A percentile compares a stretch with the other conserved stretches of the same genome.
These are phyloP conservation scores for Mortierella claussenii DNA, from an alignment of 192 early-diverging fungal genomes.

Conservation along the genomic window DNA sequence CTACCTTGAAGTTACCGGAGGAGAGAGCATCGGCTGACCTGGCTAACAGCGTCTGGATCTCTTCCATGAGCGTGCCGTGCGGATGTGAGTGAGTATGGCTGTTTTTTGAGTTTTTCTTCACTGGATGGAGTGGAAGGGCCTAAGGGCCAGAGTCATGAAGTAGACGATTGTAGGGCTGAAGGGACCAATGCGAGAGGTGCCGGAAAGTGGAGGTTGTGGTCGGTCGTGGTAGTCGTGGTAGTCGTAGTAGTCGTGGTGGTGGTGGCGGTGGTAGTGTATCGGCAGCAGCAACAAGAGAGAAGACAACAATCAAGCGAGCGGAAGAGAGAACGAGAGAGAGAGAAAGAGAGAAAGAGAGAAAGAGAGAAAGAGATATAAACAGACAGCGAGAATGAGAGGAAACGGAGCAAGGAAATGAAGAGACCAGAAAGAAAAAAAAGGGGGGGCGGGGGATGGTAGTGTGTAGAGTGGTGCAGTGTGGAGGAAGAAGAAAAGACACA, in stretches of 20 bases:
- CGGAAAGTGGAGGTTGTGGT: too few relatives aligned
- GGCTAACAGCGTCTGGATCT: constrained; percentile 53
- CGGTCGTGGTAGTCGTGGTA: too few relatives aligned
- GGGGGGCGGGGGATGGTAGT: not conserved
- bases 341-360: not conserved
- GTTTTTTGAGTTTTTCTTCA: not conserved
- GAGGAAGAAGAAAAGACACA: too few relatives aligned
- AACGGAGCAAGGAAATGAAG: not conserved
- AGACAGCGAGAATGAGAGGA: not conserved
- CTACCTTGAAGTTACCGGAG: constrained; percentile 60
- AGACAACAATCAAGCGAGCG: too few relatives aligned
- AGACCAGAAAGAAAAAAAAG: not conserved
- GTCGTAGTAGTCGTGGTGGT: too few relatives aligned
- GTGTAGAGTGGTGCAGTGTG: not conserved
- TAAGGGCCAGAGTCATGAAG: too few relatives aligned
- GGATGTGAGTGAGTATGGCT: too few relatives aligned
- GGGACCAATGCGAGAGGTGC: too few relatives aligned
- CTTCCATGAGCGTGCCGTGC: too few relatives aligned
- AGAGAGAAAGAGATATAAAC: not conserved
- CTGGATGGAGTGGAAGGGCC: constrained; percentile 12
- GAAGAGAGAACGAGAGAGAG: not conserved
- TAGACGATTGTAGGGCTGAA: too few relatives aligned
- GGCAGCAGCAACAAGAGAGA: too few relatives aligned
- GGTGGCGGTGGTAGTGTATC: too few relatives aligned
- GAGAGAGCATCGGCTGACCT: constrained; percentile 54